Percentiles rank a stretch among this genome's conserved stretches.
These are phyloP conservation scores for Truncatella angustata DNA, from an alignment of 2,329 filamentous ascomycete genomes.

Conservation along the genomic window DNA sequence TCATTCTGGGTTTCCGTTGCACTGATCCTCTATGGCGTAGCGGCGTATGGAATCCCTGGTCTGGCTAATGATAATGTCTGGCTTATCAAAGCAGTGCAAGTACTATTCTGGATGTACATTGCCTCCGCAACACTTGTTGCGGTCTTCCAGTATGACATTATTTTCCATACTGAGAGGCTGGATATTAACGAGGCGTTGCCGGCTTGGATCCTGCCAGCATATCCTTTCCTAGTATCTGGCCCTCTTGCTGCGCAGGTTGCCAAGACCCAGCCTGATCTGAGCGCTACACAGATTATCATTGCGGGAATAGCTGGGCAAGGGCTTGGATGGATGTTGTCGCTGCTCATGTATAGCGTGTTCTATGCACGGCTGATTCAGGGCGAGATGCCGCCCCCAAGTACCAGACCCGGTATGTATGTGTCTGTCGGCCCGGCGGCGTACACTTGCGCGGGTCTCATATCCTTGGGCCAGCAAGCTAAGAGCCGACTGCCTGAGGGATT, in stretches of 20 bases:
- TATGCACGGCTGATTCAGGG: constrained; percentile 47
- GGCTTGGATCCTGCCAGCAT: constrained; percentile 50
- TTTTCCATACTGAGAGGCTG: constrained; percentile 30
- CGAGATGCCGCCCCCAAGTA: constrained; percentile 42
- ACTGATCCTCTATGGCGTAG: constrained; percentile 60
- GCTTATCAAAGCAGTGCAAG: constrained; percentile 40
- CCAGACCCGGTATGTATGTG: constrained; percentile 51
- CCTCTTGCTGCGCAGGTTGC: constrained; percentile 47
- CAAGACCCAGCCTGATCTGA: constrained; percentile 36
- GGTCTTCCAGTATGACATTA: constrained; percentile 13
- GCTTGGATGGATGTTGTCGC: constrained; percentile 46
- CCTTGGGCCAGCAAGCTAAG: constrained; percentile 34
- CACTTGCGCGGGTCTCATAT: constrained; percentile 30
- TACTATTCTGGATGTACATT: constrained; percentile 46
- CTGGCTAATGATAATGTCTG: constrained; percentile 34
- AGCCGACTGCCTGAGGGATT: neutral
- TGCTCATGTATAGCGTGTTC: constrained; percentile 41
- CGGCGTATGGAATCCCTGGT: constrained; percentile 50
- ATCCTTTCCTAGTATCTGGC: constrained; percentile 49
- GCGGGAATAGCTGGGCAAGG: constrained; percentile 50
- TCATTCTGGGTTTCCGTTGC: constrained; percentile 59
- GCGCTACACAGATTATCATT: constrained; percentile 43
- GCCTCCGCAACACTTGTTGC: constrained; percentile 3
- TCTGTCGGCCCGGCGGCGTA: constrained; percentile 42
- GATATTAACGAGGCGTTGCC: constrained; percentile 48